Percentiles rank a stretch among this genome's conserved stretches.
Evolutionary conservation across 2,329 filamentous ascomycete species (phyloP).

Genomic region (Botryotinia convoluta): DNA sequence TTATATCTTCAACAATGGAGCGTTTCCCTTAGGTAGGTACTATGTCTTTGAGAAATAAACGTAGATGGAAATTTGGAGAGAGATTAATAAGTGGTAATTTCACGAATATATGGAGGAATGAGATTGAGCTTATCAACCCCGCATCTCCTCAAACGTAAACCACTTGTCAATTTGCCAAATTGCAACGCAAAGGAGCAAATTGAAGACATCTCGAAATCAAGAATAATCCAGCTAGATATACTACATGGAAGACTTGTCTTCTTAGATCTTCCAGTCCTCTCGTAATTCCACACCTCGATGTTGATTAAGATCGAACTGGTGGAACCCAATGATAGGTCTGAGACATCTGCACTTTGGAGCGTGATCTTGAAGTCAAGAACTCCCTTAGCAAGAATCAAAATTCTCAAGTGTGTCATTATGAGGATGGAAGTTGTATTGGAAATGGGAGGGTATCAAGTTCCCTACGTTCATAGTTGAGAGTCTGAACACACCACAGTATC

Average conservation of each 20-base stretch:
- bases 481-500: background rate
- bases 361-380: background rate
- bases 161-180: background rate
- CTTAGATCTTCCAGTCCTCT: background rate
- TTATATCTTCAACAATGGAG: background rate
- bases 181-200: background rate
- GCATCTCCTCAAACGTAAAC: background rate
- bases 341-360: background rate
- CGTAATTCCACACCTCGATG: background rate
- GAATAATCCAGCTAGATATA: rapidly evolving
- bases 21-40: background rate
- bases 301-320: background rate
- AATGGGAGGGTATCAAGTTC: background rate
- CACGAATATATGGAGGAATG: background rate
- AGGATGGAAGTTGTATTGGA: background rate
- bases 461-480: background rate
- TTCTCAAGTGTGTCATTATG: background rate
- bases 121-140: background rate
- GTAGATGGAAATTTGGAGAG: background rate
- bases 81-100: background rate
- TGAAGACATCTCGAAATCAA: background rate
- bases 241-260: background rate
- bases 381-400: background rate
- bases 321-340: background rate
- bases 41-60: background rate